Percentiles rank a stretch among this genome's conserved stretches.
These are phyloP conservation scores for Setaria viridis DNA, from an alignment of 202 grass and related monocot genomes.

Conservation along the genomic window DNA sequence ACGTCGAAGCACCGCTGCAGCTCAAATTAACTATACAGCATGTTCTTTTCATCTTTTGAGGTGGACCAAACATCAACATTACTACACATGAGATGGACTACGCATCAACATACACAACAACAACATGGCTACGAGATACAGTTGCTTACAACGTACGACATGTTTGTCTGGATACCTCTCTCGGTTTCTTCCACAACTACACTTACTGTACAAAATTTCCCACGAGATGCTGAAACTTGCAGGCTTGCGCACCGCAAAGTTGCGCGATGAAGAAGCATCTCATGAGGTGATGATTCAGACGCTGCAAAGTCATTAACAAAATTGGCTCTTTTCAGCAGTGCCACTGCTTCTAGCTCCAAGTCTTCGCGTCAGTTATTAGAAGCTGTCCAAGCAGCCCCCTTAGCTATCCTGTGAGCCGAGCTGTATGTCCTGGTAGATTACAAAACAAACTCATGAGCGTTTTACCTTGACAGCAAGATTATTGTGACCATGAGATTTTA, in stretches of 20 bases:
- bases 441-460: not conserved
- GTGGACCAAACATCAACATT: not conserved
- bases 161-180: not conserved
- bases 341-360: not conserved
- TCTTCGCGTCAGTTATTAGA: not conserved
- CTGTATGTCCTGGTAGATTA: conserved; percentile 29
- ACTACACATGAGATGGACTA: not conserved
- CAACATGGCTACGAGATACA: conserved; percentile 1
- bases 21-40: not conserved
- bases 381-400: not conserved
- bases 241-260: not conserved
- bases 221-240: not conserved
- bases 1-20: not conserved
- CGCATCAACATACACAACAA: not conserved
- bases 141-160: not conserved
- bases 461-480: not conserved
- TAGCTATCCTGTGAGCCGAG: conserved; percentile 44
- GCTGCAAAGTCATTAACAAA: not conserved
- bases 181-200: not conserved
- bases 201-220: conserved; percentile 1
- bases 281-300: not conserved
- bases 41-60: not conserved
- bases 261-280: not conserved
- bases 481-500: not conserved
- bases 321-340: not conserved